These are phyloP conservation scores for Chaetomium sp. DNA, from an alignment of 2,329 filamentous ascomycete genomes.

Conservation along the genomic window DNA sequence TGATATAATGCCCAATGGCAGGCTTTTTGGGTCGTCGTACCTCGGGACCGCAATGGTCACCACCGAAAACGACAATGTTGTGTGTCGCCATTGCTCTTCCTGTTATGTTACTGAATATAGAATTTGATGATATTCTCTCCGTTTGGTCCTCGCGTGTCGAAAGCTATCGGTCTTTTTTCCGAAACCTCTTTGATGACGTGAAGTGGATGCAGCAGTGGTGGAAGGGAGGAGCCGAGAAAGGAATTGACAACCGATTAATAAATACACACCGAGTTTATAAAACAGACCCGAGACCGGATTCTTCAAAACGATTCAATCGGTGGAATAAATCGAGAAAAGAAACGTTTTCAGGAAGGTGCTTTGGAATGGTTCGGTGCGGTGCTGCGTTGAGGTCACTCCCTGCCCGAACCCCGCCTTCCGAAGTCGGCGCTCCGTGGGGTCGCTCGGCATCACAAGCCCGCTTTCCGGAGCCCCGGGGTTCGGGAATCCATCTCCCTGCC, in stretches of 20 bases:
- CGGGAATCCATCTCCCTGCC: conserved; percentile 9
- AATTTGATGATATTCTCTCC: not conserved
- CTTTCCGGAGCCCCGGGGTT: conserved; percentile 20
- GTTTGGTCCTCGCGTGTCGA: not conserved
- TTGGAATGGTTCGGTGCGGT: not conserved
- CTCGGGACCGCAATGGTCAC: conserved; percentile 86
- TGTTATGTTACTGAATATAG: not conserved
- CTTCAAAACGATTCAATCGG: not conserved
- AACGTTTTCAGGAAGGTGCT: not conserved
- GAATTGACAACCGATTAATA: not conserved
- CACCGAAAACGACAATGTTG: conserved; percentile 79
- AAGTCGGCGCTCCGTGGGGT: conserved; percentile 39
- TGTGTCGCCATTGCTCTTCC: conserved; percentile 61
- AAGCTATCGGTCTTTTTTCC: too few species aligned
- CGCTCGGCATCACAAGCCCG: conserved; percentile 18
- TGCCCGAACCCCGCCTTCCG: conserved; percentile 42
- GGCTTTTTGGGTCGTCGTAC: conserved; percentile 48
- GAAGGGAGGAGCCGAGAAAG: not conserved
- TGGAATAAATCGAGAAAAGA: not conserved
- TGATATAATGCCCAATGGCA: too few species aligned
- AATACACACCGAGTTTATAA: not conserved
- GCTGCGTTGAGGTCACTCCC: conserved; percentile 15
- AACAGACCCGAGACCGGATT: not conserved
- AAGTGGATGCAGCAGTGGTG: too few species aligned
- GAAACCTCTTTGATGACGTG: too few species aligned